These are phyloP conservation scores for Aspergillus sp. DNA, from an alignment of 2,329 filamentous ascomycete species.

Conservation along the genomic window DNA sequence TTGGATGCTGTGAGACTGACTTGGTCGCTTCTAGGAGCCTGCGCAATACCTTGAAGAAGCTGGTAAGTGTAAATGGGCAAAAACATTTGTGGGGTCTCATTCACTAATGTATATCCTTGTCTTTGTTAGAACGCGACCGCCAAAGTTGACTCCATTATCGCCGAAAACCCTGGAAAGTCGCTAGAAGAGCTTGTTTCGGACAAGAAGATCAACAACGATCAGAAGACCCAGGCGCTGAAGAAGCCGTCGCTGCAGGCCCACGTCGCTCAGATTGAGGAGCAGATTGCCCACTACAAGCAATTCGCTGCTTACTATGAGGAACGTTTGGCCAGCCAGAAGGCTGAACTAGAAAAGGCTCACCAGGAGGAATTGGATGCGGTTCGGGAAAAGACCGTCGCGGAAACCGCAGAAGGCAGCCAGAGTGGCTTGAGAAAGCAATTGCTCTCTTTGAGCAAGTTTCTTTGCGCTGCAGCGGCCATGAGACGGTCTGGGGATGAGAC, in stretches of 20 bases:
- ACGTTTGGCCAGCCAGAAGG: slow-evolving; percentile 48
- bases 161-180: slow-evolving; percentile 51
- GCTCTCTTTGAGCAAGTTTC: slow-evolving; percentile 53
- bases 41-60: slow-evolving; percentile 88
- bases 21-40: slow-evolving; percentile 56
- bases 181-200: slow-evolving; percentile 55
- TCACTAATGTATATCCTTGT: slow-evolving; percentile 16
- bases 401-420: slow-evolving; percentile 40
- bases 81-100: slow-evolving; percentile 1
- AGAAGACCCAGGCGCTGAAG: slow-evolving; percentile 55
- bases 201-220: slow-evolving; percentile 58
- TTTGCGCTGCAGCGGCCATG: slow-evolving; percentile 54
- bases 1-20: slow-evolving; percentile 10
- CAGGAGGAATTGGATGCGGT: slow-evolving; percentile 48
- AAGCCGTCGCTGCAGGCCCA: slow-evolving; percentile 53
- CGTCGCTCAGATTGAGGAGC: slow-evolving; percentile 52
- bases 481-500: slow-evolving; percentile 51
- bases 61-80: slow-evolving; percentile 51
- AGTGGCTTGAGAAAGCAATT: slow-evolving; percentile 47
- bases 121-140: slow-evolving; percentile 45
- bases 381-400: slow-evolving; percentile 43
- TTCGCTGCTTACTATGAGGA: slow-evolving; percentile 52
- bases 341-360: slow-evolving; percentile 47
- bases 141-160: slow-evolving; percentile 53
- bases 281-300: slow-evolving; percentile 52